A percentile compares a stretch with the other conserved stretches of the same genome.
phyloP scores from a whole-genome alignment of 371 early-diverging fungal species.

The Rhizopus arrhizus region DNA sequence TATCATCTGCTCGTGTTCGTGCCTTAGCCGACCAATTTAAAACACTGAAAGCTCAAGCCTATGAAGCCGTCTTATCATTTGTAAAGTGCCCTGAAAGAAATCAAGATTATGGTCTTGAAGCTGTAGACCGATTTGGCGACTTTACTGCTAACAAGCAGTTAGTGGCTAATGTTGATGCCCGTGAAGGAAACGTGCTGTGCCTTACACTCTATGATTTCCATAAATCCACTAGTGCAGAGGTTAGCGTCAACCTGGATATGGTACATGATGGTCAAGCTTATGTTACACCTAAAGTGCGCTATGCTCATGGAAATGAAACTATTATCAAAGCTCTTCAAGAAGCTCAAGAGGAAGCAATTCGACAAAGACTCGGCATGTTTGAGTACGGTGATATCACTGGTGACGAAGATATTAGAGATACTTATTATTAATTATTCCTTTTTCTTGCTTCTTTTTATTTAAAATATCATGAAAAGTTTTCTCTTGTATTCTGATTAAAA shows the following conservation, averaged over 20 bases:
- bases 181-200: conserved; percentile 60
- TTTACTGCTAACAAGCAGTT: conserved; percentile 68
- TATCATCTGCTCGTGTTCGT: conserved; percentile 63
- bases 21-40: conserved; percentile 67
- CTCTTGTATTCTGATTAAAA: too few relatives aligned
- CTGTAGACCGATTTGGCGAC: conserved; percentile 68
- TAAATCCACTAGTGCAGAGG: conserved; percentile 61
- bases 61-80: conserved; percentile 84
- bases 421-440: conserved; percentile 12
- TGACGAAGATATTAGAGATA: conserved; percentile 63
- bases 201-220: conserved; percentile 75
- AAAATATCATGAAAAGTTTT: too few relatives aligned
- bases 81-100: conserved; percentile 66
- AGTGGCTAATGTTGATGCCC: conserved; percentile 76
- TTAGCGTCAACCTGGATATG: conserved; percentile 78
- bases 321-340: conserved; percentile 51
- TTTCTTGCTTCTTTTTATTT: too few relatives aligned
- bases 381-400: conserved; percentile 88
- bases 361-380: conserved; percentile 76
- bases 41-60: conserved; percentile 75
- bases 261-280: conserved; percentile 78
- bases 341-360: conserved; percentile 51
- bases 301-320: conserved; percentile 59
- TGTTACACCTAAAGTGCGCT: conserved; percentile 60
- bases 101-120: conserved; percentile 80